Evolutionary conservation across 2,329 filamentous ascomycete species (phyloP), one percentile per base, ranked within the genome.

Genomic region (Venturiaceae sp.): DNA sequence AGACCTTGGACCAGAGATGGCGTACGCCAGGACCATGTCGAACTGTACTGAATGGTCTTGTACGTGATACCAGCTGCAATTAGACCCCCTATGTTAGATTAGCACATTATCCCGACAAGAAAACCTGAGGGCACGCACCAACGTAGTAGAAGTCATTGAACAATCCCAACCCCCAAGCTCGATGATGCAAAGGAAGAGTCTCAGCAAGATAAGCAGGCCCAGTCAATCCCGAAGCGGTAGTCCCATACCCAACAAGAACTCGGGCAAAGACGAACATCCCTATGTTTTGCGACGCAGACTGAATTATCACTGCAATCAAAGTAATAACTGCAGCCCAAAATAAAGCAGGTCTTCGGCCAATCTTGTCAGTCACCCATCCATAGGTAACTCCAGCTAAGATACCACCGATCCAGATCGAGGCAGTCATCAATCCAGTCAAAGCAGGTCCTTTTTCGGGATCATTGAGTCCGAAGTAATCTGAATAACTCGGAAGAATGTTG

Each of bases 401-500:
- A 33, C 74, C 73, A 11, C 80, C 80, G 53, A 83, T 79, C 63
- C 76, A 82, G n/a, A 78, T 74, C 1, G 78, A 77, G 0, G 80
- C 76, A 4, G 79, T 83, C 62, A 83, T 82, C 16, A 84, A 71
- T 3, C 77, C 79, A 0, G 73, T 78, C 0, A 80, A 81, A 0
- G 77, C 75, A 0, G 76, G 66, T 8, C 41, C 41, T 30, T 47
- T 47, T 6, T 28, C 9, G 9, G 44, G 21, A 30, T 28, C 21
- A n/a, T 69, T 82, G 7, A 83, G 74, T 3, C 74, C 63, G 68
- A 84, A 83, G 65, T 83, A 83, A 37, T 80, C 72, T 0, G 73
- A 76, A 64, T 83, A 84, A 0, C 75, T 76, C 0, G 80, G 79
- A 16, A 84, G 66, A 60, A 84, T 83, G 60, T 82, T 80, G 26